A percentile compares a stretch with the other conserved stretches of the same genome.
These are phyloP conservation scores for Coprinellus micaceus DNA, from an alignment of 768 basidiomycete genomes.

Conservation along the genomic window DNA sequence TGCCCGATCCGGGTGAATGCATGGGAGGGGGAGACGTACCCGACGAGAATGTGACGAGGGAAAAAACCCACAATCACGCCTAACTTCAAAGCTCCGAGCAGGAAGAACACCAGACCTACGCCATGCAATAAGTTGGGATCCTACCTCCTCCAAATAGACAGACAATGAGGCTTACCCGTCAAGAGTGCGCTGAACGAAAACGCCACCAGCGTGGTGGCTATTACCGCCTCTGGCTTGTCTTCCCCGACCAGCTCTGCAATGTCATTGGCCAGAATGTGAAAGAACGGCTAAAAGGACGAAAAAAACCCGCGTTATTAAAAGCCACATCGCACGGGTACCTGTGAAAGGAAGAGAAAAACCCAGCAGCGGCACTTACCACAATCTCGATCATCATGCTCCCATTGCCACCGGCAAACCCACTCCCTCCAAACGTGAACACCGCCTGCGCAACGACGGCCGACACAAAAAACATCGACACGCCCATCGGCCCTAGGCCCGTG, in stretches of 20 bases:
- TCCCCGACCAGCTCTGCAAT: constrained; percentile 74
- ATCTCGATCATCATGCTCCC: constrained; percentile 99
- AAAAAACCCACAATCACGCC: constrained; percentile 92
- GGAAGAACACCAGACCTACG: constrained; percentile 73
- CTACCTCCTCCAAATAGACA: background rate
- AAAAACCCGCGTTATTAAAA: too few species aligned
- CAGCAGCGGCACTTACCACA: constrained; percentile 55
- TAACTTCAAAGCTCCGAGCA: constrained; percentile 79
- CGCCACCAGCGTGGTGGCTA: constrained; percentile 90
- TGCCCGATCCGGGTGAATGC: background rate
- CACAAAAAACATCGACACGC: constrained; percentile 95
- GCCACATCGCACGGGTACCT: too few species aligned
- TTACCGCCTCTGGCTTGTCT: constrained; percentile 60
- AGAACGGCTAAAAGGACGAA: constrained; percentile 72
- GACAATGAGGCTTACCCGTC: constrained; percentile 56
- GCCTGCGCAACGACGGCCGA: constrained; percentile 81
- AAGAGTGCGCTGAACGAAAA: constrained; percentile 84
- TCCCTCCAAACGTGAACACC: constrained; percentile 82
- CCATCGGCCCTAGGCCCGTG: constrained; percentile 74
- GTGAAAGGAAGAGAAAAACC: too few species aligned
- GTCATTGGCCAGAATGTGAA: constrained; percentile 81
- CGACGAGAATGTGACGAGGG: constrained; percentile 94
- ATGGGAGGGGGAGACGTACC: constrained; percentile 44
- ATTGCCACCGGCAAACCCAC: constrained; percentile 85
- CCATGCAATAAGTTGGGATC: background rate